Evolutionary conservation across 257 asterid genomes (phyloP), one percentile per base, ranked within the genome.

Genomic region (Capsicum baccatum): DNA sequence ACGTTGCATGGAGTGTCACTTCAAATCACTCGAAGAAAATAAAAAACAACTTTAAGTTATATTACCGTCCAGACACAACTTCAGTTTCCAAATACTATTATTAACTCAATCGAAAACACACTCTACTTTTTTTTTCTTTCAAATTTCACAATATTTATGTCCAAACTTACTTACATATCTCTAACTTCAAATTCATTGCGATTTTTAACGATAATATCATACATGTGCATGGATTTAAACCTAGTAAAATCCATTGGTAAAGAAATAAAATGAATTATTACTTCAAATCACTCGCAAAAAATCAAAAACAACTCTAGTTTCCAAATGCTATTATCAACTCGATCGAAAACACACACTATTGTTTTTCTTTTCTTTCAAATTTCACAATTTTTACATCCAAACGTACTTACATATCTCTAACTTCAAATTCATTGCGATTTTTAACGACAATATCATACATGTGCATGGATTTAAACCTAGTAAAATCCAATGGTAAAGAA

Each of bases 401-500:
- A 4, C 44, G 5, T 39, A 3, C 44, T 39, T 63, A 83, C 73
- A 87, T 21, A 17, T 87, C 91, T 47, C 91, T 84, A 58, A 87
- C 92, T 86, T 86, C 87, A 42, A 87, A 87, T 44, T 86, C 87
- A 11, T 89, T 84, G 2, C 88, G 85, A 59, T 87, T 87, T 83
- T 87, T 89, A 9, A 87, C 92, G 0, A 87, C 90, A 59, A 87
- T 87, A 56, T 87, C 89, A 26, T 82, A 89, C 89, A 86, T 89
- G 26, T 89, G 86, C 67, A 88, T 88, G 91, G 91, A 85, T 60
- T 88, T 90, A 87, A 90, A 85, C 87, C 64, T 90, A 85, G 0
- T 86, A 86, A 88, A 90, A 19, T 90, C 90, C 63, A 50, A 86
- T 0, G 92, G 92, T 52, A 90, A 91, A 60, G 92, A 90, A 60